Conservation (phyloP, 495 filamentous ascomycete genomes). For the Tricharina praecox region DNA sequence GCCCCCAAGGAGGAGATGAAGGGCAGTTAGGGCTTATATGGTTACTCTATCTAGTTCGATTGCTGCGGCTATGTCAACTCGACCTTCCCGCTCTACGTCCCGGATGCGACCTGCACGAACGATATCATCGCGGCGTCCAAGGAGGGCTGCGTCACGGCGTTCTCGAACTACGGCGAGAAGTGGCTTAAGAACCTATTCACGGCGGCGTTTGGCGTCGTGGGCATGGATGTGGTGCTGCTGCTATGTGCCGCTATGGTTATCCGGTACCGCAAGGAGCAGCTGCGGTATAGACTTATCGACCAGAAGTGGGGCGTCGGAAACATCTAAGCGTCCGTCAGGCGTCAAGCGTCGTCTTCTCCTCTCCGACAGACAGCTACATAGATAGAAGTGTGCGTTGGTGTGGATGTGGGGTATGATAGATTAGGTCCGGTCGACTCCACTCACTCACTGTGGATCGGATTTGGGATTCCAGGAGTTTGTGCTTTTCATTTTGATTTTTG, state of each 20-base stretch:
- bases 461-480: too few species aligned
- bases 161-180: slow-evolving; percentile 46
- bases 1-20: too few species aligned
- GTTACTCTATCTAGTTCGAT: slow-evolving; percentile 35
- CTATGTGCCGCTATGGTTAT: slow-evolving; percentile 51
- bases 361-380: too few species aligned
- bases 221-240: slow-evolving; percentile 44
- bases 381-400: too few species aligned
- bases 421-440: too few species aligned
- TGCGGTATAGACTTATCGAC: slow-evolving; percentile 54
- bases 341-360: too few species aligned
- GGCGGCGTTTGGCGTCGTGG: slow-evolving; percentile 55
- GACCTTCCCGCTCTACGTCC: slow-evolving; percentile 45
- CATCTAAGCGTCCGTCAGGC: slow-evolving; percentile 21
- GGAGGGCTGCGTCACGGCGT: slow-evolving; percentile 45
- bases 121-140: slow-evolving; percentile 46
- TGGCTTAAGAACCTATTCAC: slow-evolving; percentile 60
- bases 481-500: too few species aligned
- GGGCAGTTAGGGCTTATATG: background rate
- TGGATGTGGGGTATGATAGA: too few species aligned
- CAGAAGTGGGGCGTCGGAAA: slow-evolving; percentile 43
- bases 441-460: too few species aligned
- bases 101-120: slow-evolving; percentile 43
- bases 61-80: slow-evolving; percentile 61
- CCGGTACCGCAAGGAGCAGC: slow-evolving; percentile 53